phyloP scores from a whole-genome alignment of 306 rosid genomes.

The barrel medic (Medicago truncatula) region MtrunA17r5.0-ANR NC_053049.1:2945001-2945500 shows the following conservation, averaged over 20 bases:
- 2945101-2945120: conserved; percentile 51
- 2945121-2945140: conserved; percentile 48
- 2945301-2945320: conserved; percentile 47
- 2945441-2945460: conserved; percentile 35
- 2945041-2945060: conserved; percentile 36
- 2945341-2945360: conserved; percentile 42
- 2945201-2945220: conserved; percentile 50
- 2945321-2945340: conserved; percentile 56
- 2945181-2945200: conserved; percentile 41
- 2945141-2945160: conserved; percentile 44
- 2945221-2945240: conserved; percentile 37
- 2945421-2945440: conserved; percentile 49
- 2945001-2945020: conserved; percentile 51
- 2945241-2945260: conserved; percentile 35
- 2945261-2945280: conserved; percentile 48
- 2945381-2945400: conserved; percentile 17
- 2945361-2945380: conserved; percentile 57
- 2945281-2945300: conserved; percentile 53
- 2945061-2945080: conserved; percentile 54
- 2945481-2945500: conserved; percentile 50
- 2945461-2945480: conserved; percentile 47
- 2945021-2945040: conserved; percentile 38
- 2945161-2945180: conserved; percentile 42
- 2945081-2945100: conserved; percentile 48
- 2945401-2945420: conserved; percentile 39